Evolutionary conservation across 768 basidiomycete species (phyloP).

Genomic region (Suillus clintonianus): DNA sequence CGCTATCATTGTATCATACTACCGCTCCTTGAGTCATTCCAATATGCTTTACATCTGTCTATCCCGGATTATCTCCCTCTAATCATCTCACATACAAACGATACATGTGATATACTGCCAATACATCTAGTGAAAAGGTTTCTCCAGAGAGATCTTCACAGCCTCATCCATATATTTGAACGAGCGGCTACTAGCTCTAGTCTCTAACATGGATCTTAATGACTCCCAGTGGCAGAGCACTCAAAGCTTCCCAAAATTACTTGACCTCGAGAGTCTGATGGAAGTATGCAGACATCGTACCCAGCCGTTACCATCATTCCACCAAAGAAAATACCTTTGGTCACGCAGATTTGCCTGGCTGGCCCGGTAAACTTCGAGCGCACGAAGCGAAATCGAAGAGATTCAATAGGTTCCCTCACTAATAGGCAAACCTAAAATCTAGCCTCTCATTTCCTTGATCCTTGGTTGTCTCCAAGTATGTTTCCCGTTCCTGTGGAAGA

Average conservation of each 20-base stretch:
- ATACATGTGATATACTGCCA: background rate
- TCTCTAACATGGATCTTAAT: background rate
- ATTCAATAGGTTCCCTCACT: background rate
- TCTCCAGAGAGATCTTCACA: background rate
- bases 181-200: background rate
- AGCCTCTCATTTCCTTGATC: slow-evolving; percentile 61
- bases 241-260: no score
- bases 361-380: background rate
- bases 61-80: no score
- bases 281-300: background rate
- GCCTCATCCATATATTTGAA: background rate
- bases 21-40: background rate
- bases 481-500: slow-evolving; percentile 46
- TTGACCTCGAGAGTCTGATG: background rate
- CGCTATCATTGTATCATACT: background rate
- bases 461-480: slow-evolving; percentile 62
- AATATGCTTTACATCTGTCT: background rate
- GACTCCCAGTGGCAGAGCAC: no score
- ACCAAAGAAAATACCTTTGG: background rate
- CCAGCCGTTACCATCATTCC: background rate
- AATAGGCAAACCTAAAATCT: slow-evolving; percentile 67
- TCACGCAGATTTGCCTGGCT: background rate
- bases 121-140: background rate
- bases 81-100: background rate
- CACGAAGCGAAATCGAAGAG: background rate